Base-by-base conservation (phyloP, 2,329 filamentous ascomycete genomes). In the Fusarium citri region DNA sequence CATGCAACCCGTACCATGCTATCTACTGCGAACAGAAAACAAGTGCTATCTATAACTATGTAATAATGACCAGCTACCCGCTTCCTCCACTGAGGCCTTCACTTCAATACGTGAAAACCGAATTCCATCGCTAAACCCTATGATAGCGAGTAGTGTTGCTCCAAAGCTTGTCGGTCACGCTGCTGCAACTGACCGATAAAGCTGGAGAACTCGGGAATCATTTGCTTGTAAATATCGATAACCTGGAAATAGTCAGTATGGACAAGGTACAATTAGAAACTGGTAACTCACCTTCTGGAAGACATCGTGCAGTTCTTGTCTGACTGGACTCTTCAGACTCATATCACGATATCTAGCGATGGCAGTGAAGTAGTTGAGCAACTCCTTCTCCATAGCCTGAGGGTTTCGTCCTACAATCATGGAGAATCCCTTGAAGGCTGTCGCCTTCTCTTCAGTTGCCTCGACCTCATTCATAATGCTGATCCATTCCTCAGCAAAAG, bases 401-500 rank as follows among this genome's bases (percentile, higher is more conserved):
- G 96, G 96, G 76, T 98, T 98, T 76, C 90, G 89, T 66, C 92
- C 87, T 6, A 98, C 92, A 49, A 97, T 87, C 72, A 92, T 87
- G 57, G 93, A 92, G 81, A 99, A 98, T 0, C 96, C 96, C 75
- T 93, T 90, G 79, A 98, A 93, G 0, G 96, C 95, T 26, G 94
- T 94, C 1, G 92, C 94, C 82, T 99, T 99, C 81, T 99, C 96
- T 65, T 97, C 93, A 4, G 94, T 95, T 76, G 93, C 91, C 55
- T 94, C 91, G 31, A 98, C 91, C 68, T 94, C 92, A 64, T 89
- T 88, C 87, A 99, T 97, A 5, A 91, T 89, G 54, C 84, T 86
- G 56, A 99, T 82, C 83, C 98, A 98, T 37, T 92, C 88, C 37
- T 91, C 89, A 0, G 95, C 94, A 78, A 97, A 97, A 31, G 88